Percentiles rank a stretch among this genome's conserved stretches.
Evolutionary conservation across 352 stramenopile species (phyloP).

Genomic region (Albugo candida): DNA sequence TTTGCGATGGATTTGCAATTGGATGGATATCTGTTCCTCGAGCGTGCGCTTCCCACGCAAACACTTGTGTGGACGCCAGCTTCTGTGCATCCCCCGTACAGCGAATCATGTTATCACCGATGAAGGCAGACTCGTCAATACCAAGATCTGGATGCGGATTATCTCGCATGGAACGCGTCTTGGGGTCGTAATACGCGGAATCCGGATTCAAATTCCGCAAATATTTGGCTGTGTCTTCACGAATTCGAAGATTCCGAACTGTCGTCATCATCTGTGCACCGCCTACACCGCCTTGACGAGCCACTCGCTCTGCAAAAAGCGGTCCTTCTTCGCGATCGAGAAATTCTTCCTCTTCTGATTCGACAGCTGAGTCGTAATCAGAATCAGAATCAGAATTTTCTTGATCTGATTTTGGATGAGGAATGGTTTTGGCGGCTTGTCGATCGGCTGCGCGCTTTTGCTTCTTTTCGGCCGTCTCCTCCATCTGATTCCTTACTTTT

Average conservation of each 20-base stretch:
- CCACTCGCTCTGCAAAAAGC: conserved; percentile 87
- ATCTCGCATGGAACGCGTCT: conserved; percentile 95
- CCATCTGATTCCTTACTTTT: conserved; percentile 17
- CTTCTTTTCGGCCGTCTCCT: conserved; percentile 4
- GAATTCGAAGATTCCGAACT: conserved; percentile 95
- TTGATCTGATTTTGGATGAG: conserved; percentile 3
- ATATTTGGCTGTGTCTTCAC: conserved; percentile 99
- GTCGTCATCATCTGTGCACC: conserved; percentile 96
- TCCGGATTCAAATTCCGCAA: conserved; percentile 96
- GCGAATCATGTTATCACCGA: conserved; percentile 90
- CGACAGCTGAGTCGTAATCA: conserved; percentile 74
- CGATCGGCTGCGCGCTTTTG: conserved; percentile 15
- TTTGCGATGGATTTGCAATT: conserved; percentile 91
- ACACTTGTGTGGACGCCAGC: conserved; percentile 88
- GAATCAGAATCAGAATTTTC: conserved; percentile 72
- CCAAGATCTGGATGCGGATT: conserved; percentile 94
- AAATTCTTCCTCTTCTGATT: conserved; percentile 75
- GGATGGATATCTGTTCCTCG: conserved; percentile 87
- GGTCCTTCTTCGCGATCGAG: conserved; percentile 85
- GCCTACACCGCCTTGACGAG: conserved; percentile 88
- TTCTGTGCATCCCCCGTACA: conserved; percentile 85
- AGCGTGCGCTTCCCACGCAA: conserved; percentile 87
- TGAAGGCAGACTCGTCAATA: conserved; percentile 84
- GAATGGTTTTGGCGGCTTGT: conserved; percentile 20
- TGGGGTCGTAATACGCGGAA: conserved; percentile 98